Base-by-base conservation (phyloP, 2,329 filamentous ascomycete species). In the Akanthomyces uredinophilus region DNA sequence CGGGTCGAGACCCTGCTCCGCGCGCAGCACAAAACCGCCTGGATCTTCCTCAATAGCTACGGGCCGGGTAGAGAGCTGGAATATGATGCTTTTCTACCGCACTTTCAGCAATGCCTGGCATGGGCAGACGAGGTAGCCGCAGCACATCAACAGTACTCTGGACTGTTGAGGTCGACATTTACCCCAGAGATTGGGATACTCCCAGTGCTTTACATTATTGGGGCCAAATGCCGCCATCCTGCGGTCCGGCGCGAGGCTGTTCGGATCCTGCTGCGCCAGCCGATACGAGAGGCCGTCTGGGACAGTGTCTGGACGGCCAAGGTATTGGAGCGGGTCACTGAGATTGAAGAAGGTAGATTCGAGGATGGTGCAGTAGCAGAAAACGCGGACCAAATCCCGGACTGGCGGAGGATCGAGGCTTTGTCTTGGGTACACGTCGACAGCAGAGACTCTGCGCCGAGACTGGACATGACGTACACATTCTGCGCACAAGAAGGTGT, bases 161-260 rank as follows among this genome's bases (percentile, higher is more conserved):
- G 64, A 13, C 68, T 65, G 13, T 37, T 52, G 35, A 64, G 63
- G 53, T 65, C 67, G 59, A 71, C 65, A n/a, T 75, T 74, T 54
- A 75, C 73, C 24, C 72, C 70, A 1, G 72, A 74, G 62, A 60
- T 73, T 13, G 72, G 69, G 22, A 65, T 74, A 35, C 8, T 75
- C 56, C 72, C 73, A 27, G 67, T 70, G 22, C 70, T 75, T 22
- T 76, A 70, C 66, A 70, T 74, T 5, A 69, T 73, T 37, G 73
- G 72, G n/a, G 66, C 58, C 57, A 75, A 75, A 65, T 76, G 74
- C 65, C 70, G 74, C 29, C 64, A 75, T 66, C 71, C 73, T 1
- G 46, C 24, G 2, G 65, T 75, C 44, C 69, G 74, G 41, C 74
- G 73, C 41, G 62, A 71, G 58, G 69, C 64, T 39, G 61, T 75